A percentile compares a stretch with the other conserved stretches of the same genome.
phyloP scores from a whole-genome alignment of 441 rosid genomes.

The Jatropha multifida region DNA sequence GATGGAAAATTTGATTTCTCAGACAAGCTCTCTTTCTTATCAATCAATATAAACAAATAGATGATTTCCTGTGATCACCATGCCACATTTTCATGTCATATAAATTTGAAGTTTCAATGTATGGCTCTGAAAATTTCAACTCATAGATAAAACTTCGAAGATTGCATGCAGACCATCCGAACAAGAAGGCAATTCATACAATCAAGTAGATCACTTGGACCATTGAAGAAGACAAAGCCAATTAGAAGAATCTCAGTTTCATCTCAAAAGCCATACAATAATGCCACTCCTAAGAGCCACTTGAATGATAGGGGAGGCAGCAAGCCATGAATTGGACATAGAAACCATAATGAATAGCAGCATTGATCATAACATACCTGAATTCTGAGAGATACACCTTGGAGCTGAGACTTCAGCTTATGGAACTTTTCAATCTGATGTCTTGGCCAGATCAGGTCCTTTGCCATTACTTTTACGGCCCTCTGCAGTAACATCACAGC shows the following conservation, averaged over 20 bases:
- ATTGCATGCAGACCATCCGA: neutral
- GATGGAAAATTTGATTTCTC: neutral
- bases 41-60: neutral
- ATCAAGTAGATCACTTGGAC: neutral
- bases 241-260: too few relatives aligned
- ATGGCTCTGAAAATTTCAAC: neutral
- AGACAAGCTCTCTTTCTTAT: neutral
- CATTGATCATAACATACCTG: conserved; percentile 51
- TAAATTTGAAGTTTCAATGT: neutral
- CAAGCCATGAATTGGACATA: neutral
- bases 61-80: neutral
- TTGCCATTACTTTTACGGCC: conserved; percentile 97
- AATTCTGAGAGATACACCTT: conserved; percentile 90
- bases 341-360: neutral
- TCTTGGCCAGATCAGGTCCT: conserved; percentile 86
- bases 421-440: conserved; percentile 93
- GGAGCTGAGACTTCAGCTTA: conserved; percentile 90
- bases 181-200: neutral
- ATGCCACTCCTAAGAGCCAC: neutral
- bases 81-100: neutral
- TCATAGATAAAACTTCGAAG: neutral
- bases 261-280: neutral
- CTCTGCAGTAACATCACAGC: conserved; percentile 43
- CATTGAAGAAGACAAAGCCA: neutral
- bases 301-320: neutral